These are phyloP conservation scores for Bacterosira constricta DNA, from an alignment of 108 stramenopile species.

Conservation along the genomic window DNA sequence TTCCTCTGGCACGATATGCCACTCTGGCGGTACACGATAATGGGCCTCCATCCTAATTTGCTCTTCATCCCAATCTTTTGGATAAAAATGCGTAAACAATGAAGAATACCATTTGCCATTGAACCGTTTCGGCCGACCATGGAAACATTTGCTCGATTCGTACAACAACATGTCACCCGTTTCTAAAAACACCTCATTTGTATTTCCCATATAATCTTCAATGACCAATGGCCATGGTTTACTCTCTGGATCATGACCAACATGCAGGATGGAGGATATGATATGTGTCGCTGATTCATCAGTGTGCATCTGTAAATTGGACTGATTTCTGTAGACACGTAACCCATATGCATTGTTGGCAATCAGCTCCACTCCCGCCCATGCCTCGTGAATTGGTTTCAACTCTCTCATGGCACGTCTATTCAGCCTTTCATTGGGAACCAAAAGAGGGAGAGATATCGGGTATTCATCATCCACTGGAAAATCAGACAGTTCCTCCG, in stretches of 20 bases:
- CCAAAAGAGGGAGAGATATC: constrained; percentile 4
- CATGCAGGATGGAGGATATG: constrained; percentile 56
- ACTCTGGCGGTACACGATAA: constrained; percentile 65
- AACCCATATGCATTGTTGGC: constrained; percentile 55
- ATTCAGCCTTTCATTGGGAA: constrained; percentile 14
- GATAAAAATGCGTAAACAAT: constrained; percentile 82
- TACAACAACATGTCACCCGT: constrained; percentile 83
- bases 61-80: constrained; percentile 53
- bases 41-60: constrained; percentile 55
- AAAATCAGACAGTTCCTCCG: constrained; percentile 3
- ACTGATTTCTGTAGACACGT: constrained; percentile 56
- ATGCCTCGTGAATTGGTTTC: constrained; percentile 54
- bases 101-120: constrained; percentile 76
- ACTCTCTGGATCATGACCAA: constrained; percentile 47
- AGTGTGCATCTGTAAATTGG: constrained; percentile 60
- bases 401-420: constrained; percentile 9
- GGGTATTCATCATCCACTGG: constrained; percentile 6
- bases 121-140: constrained; percentile 75
- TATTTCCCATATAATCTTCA: constrained; percentile 64
- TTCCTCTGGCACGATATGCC: constrained; percentile 36
- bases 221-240: constrained; percentile 59
- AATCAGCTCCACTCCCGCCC: constrained; percentile 28
- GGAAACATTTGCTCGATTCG: constrained; percentile 82
- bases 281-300: constrained; percentile 63
- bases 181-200: constrained; percentile 34